Evolutionary conservation across 768 basidiomycete species (phyloP), one percentile per base, ranked within the genome.

Genomic region (Symmetrospora coprosmae): DNA sequence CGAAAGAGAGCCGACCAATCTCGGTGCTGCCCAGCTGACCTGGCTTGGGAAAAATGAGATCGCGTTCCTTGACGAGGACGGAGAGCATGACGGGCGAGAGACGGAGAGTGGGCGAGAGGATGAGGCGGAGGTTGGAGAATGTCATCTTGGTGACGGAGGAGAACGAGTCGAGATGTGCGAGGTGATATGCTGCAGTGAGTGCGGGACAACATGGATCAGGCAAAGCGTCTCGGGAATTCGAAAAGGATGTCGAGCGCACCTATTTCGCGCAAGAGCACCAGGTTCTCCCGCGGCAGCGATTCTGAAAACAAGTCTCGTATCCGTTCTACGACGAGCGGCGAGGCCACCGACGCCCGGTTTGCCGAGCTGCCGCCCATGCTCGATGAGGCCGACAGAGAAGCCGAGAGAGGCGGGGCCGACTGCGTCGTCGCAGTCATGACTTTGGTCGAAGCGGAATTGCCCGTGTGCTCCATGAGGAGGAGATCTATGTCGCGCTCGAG

Each of bases 71-170:
- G 1, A 69, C 67, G 0, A 69, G 46, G 2, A 68, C 23, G 19
- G 59, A 46, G 6, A 69, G 41, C 53, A 69, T 61, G 1, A 59
- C 65, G 1, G 68, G 68, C 14, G 39, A 61, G 6, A 69, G 38
- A 5, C 65, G 23, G 8, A 69, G 34, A 0, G 68, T 69, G n/a
- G 68, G 68, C 4, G 52, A 60, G 4, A 69, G 41, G 50, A 69
- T 68, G 19, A 69, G 48, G 23, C 61, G 39, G 13, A 69, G 46
- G 38, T 69, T 69, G 8, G 48, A 33, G 13, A 69, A 51, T 2
- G 62, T 64, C 68, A 69, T 69, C 61, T 68, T 68, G 48, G 63
- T 69, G 13, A 23, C 37, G 4, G 17, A 34, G 2, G 64, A 40
- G 40, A 64, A 47, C 2, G 46, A 38, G 4, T 58, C 41, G 1